Conservation (phyloP, 1,284 basidiomycete species). For the Gymnopus androsaceus region DNA sequence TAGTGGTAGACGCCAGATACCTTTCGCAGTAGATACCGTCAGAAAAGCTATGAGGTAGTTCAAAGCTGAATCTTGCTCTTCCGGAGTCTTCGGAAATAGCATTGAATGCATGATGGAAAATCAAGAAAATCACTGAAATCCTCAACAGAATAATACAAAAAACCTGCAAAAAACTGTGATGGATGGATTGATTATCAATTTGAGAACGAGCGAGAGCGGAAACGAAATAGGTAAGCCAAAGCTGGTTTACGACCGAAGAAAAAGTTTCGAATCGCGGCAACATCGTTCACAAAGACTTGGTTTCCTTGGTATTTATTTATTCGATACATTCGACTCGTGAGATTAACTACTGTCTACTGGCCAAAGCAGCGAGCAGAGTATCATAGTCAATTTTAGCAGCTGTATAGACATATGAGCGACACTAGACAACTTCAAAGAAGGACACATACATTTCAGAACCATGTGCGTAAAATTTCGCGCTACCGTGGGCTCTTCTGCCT, state of each 20-base stretch:
- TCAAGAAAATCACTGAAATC: too few species aligned
- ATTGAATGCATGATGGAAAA: too few species aligned
- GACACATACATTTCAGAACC: conserved; percentile 73
- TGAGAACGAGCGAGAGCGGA: neutral
- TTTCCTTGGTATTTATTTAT: too few species aligned
- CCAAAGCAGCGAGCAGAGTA: conserved; percentile 62
- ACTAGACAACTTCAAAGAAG: neutral
- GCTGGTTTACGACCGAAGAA: too few species aligned
- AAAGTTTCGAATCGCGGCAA: too few species aligned
- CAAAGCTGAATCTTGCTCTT: too few species aligned
- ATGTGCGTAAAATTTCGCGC: conserved; percentile 71
- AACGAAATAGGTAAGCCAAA: neutral
- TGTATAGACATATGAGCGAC: conserved; percentile 28
- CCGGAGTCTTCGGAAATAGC: too few species aligned
- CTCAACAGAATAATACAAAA: too few species aligned
- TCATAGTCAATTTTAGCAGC: conserved; percentile 82
- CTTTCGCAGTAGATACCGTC: too few species aligned
- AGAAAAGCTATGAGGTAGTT: too few species aligned
- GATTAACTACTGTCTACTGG: conserved; percentile 10
- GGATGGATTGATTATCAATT: neutral
- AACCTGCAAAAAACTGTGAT: neutral
- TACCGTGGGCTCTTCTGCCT: conserved; percentile 65
- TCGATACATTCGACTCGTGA: neutral
- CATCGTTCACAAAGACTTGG: too few species aligned
- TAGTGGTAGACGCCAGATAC: too few species aligned